Evolutionary conservation across 257 asterid genomes (phyloP).

Genomic region (Solanum raphanifolium): DNA sequence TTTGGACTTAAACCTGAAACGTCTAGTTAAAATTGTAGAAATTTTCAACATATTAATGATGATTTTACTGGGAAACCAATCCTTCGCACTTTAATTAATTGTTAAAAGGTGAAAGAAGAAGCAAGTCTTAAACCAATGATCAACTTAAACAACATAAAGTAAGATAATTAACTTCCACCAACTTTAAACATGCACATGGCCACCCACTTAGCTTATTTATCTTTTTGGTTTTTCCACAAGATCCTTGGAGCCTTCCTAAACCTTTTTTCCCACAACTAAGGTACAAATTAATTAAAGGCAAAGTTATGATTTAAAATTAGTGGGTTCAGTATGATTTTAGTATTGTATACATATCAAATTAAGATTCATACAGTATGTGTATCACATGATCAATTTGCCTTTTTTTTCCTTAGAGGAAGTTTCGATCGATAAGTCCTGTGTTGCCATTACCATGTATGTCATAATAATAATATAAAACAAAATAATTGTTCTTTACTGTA

Average conservation of each 20-base stretch:
- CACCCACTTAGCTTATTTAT: neutral
- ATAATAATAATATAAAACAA: neutral
- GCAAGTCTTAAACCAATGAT: neutral
- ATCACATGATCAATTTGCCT: neutral
- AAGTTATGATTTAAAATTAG: neutral
- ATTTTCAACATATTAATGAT: neutral
- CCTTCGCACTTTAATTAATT: neutral
- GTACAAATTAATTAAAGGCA: neutral
- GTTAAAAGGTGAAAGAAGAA: neutral
- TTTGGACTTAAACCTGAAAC: neutral
- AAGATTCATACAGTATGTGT: neutral
- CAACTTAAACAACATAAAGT: neutral
- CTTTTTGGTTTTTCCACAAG: neutral
- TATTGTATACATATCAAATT: neutral
- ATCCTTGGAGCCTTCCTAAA: neutral
- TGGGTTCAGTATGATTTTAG: neutral
- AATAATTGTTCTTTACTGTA: neutral
- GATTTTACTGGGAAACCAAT: neutral
- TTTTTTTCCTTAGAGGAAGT: neutral
- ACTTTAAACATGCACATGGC: neutral
- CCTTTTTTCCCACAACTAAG: neutral
- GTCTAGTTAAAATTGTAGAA: neutral
- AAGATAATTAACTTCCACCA: neutral
- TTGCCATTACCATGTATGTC: neutral
- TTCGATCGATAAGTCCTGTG: slow-evolving; percentile 3